Base-by-base conservation (phyloP, 768 basidiomycete genomes). In the Albatrellus ellisii region DNA sequence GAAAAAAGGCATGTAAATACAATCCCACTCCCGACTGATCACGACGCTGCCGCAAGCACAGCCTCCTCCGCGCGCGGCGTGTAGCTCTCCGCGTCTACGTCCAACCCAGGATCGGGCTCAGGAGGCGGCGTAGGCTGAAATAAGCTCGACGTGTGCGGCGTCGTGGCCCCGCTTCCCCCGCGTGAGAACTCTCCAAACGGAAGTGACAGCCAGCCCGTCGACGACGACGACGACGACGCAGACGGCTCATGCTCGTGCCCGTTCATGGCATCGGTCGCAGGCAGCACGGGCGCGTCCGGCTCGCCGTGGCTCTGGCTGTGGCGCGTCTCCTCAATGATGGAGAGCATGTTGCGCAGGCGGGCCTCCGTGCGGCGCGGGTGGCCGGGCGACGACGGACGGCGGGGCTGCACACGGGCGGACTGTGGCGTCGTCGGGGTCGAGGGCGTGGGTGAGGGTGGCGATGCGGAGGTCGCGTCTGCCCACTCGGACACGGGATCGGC, bases 271-370 rank as follows among this genome's bases (percentile, higher is more conserved):
- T 22, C 15, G 12, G 35, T 20, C 35, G 31, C 43, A 6, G 32
- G 33, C 25, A 18, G 20, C 4, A 4, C 39, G 24, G 12, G 27
- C 10, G 29, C 17, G 32, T 37, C 21, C 32, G 35, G 17, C 14
- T 26, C 12, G n/a, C n/a, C n/a, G n/a, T n/a, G n/a, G n/a, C n/a
- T n/a, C 29, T 40, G 29, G 20, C 44, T 33, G 31, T 64, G 47
- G 43, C 63, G 71, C 24, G 59, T 57, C 59, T 87, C 84, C 46
- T 83, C 79, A 42, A 87, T 77, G 17, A 75, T 70, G 24, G 79
- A 59, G n/a, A 87, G 63, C n/a, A 80, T 73, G 44, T 66, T 77
- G 36, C 79, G 77, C 33, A 86, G 68, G 56, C 82, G 84, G 14
- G 72, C 70, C 26, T 78, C 75, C 20, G 50, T 46, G 34, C 50